Conservation (phyloP, 768 basidiomycete genomes). For the Tulasnella sp. region DNA sequence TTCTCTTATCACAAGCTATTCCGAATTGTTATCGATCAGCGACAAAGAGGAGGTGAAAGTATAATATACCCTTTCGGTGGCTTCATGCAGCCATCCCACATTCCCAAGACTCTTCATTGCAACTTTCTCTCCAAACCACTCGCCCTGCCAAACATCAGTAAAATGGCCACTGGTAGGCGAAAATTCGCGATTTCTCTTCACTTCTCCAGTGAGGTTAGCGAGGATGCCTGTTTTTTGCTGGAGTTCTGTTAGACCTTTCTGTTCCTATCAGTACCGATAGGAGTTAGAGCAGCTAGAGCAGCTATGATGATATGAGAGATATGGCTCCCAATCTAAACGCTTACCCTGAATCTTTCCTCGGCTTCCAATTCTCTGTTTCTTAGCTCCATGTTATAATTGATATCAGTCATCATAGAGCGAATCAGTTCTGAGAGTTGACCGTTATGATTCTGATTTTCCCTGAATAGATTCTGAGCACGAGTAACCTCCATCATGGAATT, state of each 20-base stretch:
- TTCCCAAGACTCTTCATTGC: conserved; percentile 30
- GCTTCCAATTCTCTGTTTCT: too few relatives aligned
- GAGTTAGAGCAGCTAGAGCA: too few relatives aligned
- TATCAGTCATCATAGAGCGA: too few relatives aligned
- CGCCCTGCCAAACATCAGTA: conserved; percentile 32
- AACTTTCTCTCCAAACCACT: conserved; percentile 35
- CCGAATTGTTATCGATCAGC: too few relatives aligned
- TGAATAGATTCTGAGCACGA: conserved; percentile 1
- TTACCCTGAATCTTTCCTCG: too few relatives aligned
- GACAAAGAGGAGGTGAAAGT: too few relatives aligned
- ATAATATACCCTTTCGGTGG: conserved; percentile 30
- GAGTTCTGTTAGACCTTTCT: conserved; percentile 30
- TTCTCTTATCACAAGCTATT: too few relatives aligned
- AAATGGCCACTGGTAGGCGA: conserved; percentile 28
- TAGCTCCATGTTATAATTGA: too few relatives aligned
- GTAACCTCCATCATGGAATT: conserved; percentile 1
- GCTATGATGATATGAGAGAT: too few relatives aligned
- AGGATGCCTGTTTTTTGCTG: conserved; percentile 30
- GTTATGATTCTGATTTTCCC: background rate
- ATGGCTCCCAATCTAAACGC: too few relatives aligned
- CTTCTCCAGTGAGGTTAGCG: conserved; percentile 33
- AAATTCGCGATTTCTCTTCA: conserved; percentile 25
- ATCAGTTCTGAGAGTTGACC: too few relatives aligned
- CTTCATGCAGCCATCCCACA: conserved; percentile 25
- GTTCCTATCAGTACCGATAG: too few relatives aligned